phyloP scores from a whole-genome alignment of 257 asterid genomes.

The Capsicum chinense region DNA sequence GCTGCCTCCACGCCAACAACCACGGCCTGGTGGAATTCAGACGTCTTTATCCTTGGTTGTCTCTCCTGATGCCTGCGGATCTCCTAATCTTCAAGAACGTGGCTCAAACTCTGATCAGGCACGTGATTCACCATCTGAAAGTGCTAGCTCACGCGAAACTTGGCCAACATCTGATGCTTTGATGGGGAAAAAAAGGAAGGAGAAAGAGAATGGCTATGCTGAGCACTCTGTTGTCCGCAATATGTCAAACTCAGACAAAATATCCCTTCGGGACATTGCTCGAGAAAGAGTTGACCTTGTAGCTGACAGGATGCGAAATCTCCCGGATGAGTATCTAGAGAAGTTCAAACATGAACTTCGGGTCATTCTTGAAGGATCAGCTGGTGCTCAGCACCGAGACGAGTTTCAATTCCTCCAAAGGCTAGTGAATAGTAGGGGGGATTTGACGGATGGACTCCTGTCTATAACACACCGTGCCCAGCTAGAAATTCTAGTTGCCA shows the following conservation, averaged over 20 bases:
- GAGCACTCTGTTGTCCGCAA: slow-evolving; percentile 80
- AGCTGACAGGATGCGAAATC: slow-evolving; percentile 85
- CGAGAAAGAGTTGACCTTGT: slow-evolving; percentile 73
- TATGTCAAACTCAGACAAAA: slow-evolving; percentile 65
- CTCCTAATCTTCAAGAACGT: slow-evolving; percentile 79
- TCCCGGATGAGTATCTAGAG: slow-evolving; percentile 80
- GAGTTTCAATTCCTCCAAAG: slow-evolving; percentile 84
- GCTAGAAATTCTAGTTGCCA: slow-evolving; percentile 82
- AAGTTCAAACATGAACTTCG: slow-evolving; percentile 85
- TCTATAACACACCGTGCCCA: slow-evolving; percentile 75
- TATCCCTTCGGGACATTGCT: slow-evolving; percentile 79
- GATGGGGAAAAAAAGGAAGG: slow-evolving; percentile 60
- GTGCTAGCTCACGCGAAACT: slow-evolving; percentile 95
- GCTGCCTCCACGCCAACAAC: slow-evolving; percentile 97
- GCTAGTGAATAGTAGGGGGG: slow-evolving; percentile 79
- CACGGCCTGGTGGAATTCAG: slow-evolving; percentile 77
- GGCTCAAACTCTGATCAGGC: slow-evolving; percentile 81
- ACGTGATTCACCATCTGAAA: slow-evolving; percentile 88
- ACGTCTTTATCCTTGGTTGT: slow-evolving; percentile 80
- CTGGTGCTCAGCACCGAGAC: slow-evolving; percentile 83
- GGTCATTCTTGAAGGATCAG: slow-evolving; percentile 83
- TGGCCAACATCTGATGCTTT: slow-evolving; percentile 88
- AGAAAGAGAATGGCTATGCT: slow-evolving; percentile 71
- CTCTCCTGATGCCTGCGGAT: slow-evolving; percentile 76
- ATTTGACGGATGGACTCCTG: slow-evolving; percentile 74